Conservation (phyloP, 805 yeast genomes). For the Kodamaea hsintzibuensis region DNA sequence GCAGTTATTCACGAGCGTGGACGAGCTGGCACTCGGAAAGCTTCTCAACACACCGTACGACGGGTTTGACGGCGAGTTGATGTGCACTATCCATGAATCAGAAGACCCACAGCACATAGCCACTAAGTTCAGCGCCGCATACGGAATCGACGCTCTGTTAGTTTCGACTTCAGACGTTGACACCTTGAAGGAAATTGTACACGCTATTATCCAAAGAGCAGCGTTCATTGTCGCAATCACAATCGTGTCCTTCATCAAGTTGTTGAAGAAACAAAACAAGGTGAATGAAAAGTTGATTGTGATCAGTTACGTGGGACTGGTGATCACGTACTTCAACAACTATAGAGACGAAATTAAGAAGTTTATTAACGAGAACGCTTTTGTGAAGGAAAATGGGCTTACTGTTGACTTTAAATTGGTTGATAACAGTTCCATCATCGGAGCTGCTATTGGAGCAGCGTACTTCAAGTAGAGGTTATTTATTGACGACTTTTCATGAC, state of each 20-base stretch:
- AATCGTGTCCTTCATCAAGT: conserved; percentile 38
- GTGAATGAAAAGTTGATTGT: conserved; percentile 14
- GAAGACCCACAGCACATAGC: conserved; percentile 20
- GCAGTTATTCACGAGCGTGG: conserved; percentile 27
- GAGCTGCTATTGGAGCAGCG: conserved; percentile 58
- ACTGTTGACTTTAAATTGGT: conserved; percentile 40
- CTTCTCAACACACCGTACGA: conserved; percentile 23
- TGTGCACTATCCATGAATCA: conserved; percentile 41
- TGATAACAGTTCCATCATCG: conserved; percentile 50
- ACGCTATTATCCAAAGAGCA: conserved; percentile 44
- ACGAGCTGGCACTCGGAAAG: conserved; percentile 8
- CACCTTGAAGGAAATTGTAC: conserved; percentile 31
- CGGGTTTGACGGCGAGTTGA: conserved; percentile 42
- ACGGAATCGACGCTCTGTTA: conserved; percentile 11
- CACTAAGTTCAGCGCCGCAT: conserved; percentile 19
- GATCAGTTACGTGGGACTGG: conserved; percentile 55
- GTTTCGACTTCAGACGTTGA: conserved; percentile 28
- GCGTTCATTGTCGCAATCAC: conserved; percentile 44
- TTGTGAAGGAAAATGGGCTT: conserved; percentile 25
- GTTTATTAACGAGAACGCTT: conserved; percentile 25
- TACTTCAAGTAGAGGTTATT: conserved; percentile 11
- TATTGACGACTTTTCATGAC: conserved; percentile 3
- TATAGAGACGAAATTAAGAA: conserved; percentile 34
- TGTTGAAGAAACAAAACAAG: conserved; percentile 24
- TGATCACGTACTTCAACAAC: conserved; percentile 43